Evolutionary conservation across 306 rosid species (phyloP).

Genomic region (Pachyrhizus erosus): DNA sequence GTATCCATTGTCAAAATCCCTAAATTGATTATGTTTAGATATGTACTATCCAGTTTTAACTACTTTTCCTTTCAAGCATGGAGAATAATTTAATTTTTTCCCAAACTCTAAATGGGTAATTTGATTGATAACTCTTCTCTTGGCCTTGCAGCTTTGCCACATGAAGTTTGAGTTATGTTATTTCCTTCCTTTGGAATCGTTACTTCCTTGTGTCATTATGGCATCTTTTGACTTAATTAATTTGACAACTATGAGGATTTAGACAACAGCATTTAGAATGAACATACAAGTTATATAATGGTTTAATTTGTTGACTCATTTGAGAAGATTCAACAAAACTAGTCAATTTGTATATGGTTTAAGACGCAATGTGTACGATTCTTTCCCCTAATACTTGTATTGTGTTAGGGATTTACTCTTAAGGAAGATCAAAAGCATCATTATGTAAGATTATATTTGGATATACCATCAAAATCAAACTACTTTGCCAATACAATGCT

Average conservation of each 20-base stretch:
- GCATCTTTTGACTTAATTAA: neutral
- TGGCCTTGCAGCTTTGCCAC: conserved; percentile 18
- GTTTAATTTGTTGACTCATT: conserved; percentile 18
- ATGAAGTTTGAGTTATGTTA: neutral
- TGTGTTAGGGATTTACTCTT: neutral
- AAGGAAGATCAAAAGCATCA: neutral
- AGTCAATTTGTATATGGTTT: conserved; percentile 8
- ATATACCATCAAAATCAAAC: neutral
- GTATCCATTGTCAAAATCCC: no score
- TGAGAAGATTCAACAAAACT: conserved; percentile 8
- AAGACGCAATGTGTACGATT: neutral
- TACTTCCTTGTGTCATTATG: conserved; percentile 6
- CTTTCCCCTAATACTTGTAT: neutral
- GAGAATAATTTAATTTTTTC: no score
- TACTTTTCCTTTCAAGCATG: no score
- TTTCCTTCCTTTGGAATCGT: conserved; percentile 11
- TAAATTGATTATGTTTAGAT: no score
- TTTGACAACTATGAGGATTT: conserved; percentile 13
- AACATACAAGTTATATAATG: conserved; percentile 15
- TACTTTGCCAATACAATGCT: neutral
- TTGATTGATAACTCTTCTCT: neutral
- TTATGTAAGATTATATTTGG: neutral
- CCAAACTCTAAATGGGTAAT: neutral
- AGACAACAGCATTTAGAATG: conserved; percentile 18
- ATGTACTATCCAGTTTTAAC: no score